Evolutionary conservation across 306 rosid genomes (phyloP).

Genomic region (Alnus glutinosa): DNA sequence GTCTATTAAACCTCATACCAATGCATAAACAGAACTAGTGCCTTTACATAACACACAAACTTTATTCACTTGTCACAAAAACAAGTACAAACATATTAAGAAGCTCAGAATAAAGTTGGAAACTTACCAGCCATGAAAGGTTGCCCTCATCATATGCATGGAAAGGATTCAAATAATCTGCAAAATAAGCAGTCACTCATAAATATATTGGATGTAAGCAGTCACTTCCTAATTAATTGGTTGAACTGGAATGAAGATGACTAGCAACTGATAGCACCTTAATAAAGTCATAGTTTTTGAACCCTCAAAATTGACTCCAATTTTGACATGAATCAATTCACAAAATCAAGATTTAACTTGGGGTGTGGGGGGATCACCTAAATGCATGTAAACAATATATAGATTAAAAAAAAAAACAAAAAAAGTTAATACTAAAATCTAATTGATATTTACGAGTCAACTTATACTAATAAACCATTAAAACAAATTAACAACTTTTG

Average conservation of each 20-base stretch:
- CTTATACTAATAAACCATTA: no score
- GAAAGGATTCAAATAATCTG: conserved; percentile 71
- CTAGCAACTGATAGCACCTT: background rate
- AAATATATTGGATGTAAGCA: conserved; percentile 2
- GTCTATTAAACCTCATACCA: background rate
- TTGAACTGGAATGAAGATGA: conserved; percentile 8
- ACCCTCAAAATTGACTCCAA: background rate
- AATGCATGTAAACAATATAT: no score
- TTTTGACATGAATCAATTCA: background rate
- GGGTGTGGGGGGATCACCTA: background rate
- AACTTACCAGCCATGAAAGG: conserved; percentile 68
- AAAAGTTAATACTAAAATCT: no score
- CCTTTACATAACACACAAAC: background rate
- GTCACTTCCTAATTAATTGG: conserved; percentile 22
- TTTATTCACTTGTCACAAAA: conserved; percentile 1
- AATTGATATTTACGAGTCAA: no score
- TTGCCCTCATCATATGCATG: conserved; percentile 75
- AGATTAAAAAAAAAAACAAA: no score
- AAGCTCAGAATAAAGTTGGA: conserved; percentile 16
- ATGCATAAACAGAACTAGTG: no score
- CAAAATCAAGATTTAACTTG: background rate
- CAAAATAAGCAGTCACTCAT: conserved; percentile 5
- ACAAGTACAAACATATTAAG: conserved; percentile 5
- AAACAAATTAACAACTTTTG: no score
- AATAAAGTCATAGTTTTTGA: background rate